Base-by-base conservation (phyloP, 1,284 basidiomycete species). In the Cutaneotrichosporon daszewskae region DNA sequence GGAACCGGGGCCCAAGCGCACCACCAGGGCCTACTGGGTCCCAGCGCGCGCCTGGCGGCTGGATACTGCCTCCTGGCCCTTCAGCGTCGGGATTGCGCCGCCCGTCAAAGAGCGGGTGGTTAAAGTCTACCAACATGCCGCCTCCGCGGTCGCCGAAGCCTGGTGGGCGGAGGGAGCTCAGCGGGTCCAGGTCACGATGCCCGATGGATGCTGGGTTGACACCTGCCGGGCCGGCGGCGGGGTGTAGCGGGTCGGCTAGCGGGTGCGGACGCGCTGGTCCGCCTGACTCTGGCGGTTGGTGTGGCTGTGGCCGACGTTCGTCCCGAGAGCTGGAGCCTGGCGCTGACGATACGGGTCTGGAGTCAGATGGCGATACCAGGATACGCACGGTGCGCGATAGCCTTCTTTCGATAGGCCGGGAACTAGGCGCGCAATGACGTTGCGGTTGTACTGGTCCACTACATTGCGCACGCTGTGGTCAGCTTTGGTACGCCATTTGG, bases 81-180 rank as follows among this genome's bases (percentile, higher is more conserved):
- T 32, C 31, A 5, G 44, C 52, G 8, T 45, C 22, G n/a, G 45
- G 53, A 1, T 41, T 49, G 12, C 56, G 41, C 12, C 65, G 46
- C 8, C 55, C 54, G 37, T 59, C 60, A 53, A 77, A 78, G 27
- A 78, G 60, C 0, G 76, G 75, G 57, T 78, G 75, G 49, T 76
- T 69, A 23, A 75, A 75, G 34, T 76, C 76, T 17, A 76, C 69
- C 32, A 66, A 58, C 75, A 76, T 77, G 4, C 76, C 76, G 4
- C 75, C 75, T 1, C 71, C 72, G 7, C 62, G 31, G 45, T 57
- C 55, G 5, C 49, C 20, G 3, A 49, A 47, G 7, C 52, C 53
- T 4, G 34, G 39, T n/a, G 46, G 51, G 27, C 59, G 58, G 18
- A 67, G 47, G 11, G 69, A 64, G 1, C 70, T 72, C 1, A 76